These are phyloP conservation scores for Scytalidium sp. DNA, from an alignment of 2,329 filamentous ascomycete species.

Conservation along the genomic window DNA sequence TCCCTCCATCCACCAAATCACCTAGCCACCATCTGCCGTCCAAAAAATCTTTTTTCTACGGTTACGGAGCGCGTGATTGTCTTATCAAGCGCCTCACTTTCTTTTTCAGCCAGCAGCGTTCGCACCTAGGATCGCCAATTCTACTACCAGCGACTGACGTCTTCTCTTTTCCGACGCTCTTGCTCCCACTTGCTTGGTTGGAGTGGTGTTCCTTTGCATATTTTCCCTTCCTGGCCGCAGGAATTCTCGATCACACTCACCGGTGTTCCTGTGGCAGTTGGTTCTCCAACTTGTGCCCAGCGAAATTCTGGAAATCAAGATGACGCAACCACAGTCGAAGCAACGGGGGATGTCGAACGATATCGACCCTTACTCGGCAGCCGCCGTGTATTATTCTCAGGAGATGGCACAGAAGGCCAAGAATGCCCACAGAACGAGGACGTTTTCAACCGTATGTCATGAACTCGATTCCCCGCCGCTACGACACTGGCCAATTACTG, in stretches of 20 bases:
- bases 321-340: slow-evolving; percentile 2
- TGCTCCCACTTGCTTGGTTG: no score
- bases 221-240: not conserved
- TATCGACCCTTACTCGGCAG: slow-evolving; percentile 25
- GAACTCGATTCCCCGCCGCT: not conserved
- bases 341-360: slow-evolving; percentile 19
- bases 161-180: no score
- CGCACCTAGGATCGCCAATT: no score
- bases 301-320: not conserved
- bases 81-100: no score
- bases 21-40: not conserved
- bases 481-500: not conserved
- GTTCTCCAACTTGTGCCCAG: not conserved
- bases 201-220: no score
- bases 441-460: slow-evolving; percentile 26
- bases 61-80: no score
- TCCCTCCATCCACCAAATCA: not conserved
- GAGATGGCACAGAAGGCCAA: slow-evolving; percentile 18
- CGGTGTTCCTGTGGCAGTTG: not conserved
- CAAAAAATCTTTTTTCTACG: no score
- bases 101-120: no score
- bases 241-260: not conserved
- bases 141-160: no score
- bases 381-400: slow-evolving; percentile 28
- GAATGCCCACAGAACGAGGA: slow-evolving; percentile 24